These are phyloP conservation scores for Aechmea fasciata DNA, from an alignment of 176 grass and related monocot species.

Conservation along the genomic window DNA sequence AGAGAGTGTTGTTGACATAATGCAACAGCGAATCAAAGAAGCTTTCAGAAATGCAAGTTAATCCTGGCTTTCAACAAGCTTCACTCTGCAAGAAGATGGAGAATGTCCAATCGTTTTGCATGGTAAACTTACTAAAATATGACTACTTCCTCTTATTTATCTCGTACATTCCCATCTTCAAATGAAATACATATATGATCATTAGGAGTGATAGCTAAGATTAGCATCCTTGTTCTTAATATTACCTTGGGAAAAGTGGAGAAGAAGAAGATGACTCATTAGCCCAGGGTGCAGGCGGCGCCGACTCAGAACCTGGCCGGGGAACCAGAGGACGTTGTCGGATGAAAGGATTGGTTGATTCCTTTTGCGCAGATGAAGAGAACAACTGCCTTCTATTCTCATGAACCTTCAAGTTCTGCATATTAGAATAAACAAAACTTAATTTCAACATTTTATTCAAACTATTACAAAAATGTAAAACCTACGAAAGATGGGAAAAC, in stretches of 20 bases:
- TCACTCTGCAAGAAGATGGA: too few relatives aligned
- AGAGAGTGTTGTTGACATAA: too few relatives aligned
- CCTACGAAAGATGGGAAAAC: not conserved
- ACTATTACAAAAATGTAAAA: not conserved
- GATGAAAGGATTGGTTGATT: constrained; percentile 76
- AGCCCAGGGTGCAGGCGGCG: constrained; percentile 84
- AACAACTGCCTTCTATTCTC: constrained; percentile 96
- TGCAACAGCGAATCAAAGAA: too few relatives aligned
- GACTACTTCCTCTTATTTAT: too few relatives aligned
- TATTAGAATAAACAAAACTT: not conserved
- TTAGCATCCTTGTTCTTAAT: not conserved
- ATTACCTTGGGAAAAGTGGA: constrained; percentile 37
- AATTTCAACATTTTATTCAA: not conserved
- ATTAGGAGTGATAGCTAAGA: not conserved
- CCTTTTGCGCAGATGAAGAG: constrained; percentile 64
- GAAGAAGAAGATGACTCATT: constrained; percentile 54
- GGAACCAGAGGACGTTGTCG: constrained; percentile 70
- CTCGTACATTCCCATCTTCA: too few relatives aligned
- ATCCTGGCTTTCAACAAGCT: too few relatives aligned
- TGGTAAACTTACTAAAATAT: too few relatives aligned
- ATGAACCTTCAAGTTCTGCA: constrained; percentile 90
- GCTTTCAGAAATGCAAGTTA: too few relatives aligned
- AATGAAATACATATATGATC: too few relatives aligned
- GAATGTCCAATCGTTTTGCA: too few relatives aligned
- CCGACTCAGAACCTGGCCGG: constrained; percentile 46